Conservation (phyloP, 768 basidiomycete genomes). For the Dictyophora rubrovolvata region DNA sequence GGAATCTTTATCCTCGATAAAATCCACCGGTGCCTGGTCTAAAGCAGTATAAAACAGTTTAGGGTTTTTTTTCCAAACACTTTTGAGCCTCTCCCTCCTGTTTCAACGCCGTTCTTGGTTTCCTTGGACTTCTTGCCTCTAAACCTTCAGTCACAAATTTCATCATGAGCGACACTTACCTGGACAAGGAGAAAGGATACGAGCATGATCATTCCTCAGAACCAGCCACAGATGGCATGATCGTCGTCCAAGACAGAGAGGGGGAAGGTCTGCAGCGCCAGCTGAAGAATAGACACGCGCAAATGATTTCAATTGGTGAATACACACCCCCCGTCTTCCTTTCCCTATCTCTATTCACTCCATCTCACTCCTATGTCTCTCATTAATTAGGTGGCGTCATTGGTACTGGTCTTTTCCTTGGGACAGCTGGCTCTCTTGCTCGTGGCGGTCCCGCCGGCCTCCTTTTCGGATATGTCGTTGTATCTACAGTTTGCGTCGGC, state of each 20-base stretch:
- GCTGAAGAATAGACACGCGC: not conserved
- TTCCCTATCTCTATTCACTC: not conserved
- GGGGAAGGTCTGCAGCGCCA: not conserved
- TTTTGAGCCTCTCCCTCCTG: too few species aligned
- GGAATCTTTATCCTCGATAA: too few species aligned
- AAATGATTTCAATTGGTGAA: slow-evolving; percentile 2
- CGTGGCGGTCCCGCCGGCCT: slow-evolving; percentile 45
- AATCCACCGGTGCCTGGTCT: too few species aligned
- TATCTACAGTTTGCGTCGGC: slow-evolving; percentile 18
- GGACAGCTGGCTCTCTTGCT: slow-evolving; percentile 36
- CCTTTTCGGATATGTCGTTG: slow-evolving; percentile 36
- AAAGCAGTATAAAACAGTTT: too few species aligned
- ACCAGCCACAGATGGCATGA: not conserved
- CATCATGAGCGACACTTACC: not conserved
- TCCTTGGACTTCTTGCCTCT: too few species aligned
- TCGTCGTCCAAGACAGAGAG: not conserved
- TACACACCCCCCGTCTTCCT: not conserved
- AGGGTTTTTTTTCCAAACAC: too few species aligned
- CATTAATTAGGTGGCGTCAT: slow-evolving; percentile 22
- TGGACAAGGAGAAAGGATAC: not conserved
- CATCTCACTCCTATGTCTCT: not conserved
- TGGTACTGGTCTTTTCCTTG: slow-evolving; percentile 46
- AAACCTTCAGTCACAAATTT: too few species aligned
- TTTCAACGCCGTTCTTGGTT: too few species aligned
- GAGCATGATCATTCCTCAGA: not conserved